Base-by-base conservation (phyloP, 805 yeast genomes). In the Schizosaccharomyces japonicus region DNA sequence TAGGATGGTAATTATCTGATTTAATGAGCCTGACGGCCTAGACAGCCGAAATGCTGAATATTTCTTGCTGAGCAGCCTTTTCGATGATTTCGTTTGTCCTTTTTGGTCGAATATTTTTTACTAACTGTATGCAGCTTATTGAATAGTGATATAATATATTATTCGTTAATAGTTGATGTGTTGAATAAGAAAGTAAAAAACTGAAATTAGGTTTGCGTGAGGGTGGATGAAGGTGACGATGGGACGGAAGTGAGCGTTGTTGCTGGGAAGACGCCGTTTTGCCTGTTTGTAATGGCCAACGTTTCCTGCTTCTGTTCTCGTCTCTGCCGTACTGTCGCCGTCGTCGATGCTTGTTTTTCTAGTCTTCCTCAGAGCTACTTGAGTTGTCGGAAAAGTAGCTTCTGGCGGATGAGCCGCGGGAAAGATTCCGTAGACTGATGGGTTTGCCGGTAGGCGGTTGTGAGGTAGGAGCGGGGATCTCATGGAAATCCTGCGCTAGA, bases 21-120 rank as follows among this genome's bases (percentile, higher is more conserved):
- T 36, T 36, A 36, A 36, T 36, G 42, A 36, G 42, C 23, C 42
- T 36, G 42, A 36, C 23, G 42, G 42, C 23, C 42, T 36, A 19
- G 42, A 36, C 42, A 36, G 23, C 42, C 42, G 23, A 19, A 19
- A 36, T 36, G 42, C 42, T 36, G 42, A 36, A 36, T 23, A 19
- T 36, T 6, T 17, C 13, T 36, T 36, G 23, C 42, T 36, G 42
- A 36, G 42, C 42, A 15, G n/a, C 17, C 6, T 19, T 23, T 21
- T n/a, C 23, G 10, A 19, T 19, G 17, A 7, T 36, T 4, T n/a
- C 23, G 17, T 36, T 21, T 15, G 8, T 17, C 32, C 13, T 7
- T 7, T 29, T 29, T 13, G 13, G 32, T 8, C 32, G 13, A 29
- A 8, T 29, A 29, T 7, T 29, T 29, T 36, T 36, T 36, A 5